phyloP scores from a whole-genome alignment of 192 early-diverging fungal species.

The Coemansia sp. region DNA sequence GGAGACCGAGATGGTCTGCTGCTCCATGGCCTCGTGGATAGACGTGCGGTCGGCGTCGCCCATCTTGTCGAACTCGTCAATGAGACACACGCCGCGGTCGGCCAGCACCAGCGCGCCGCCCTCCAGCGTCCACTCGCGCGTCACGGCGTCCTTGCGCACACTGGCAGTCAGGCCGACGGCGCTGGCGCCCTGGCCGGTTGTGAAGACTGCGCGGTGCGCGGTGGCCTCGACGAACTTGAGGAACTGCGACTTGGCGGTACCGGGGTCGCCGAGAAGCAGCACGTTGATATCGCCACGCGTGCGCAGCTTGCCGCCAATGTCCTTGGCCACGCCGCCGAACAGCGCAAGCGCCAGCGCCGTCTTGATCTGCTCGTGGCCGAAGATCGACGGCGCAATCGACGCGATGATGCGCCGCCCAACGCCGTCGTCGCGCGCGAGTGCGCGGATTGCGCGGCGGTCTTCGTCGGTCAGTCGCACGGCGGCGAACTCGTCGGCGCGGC shows the following conservation, averaged over 20 bases:
- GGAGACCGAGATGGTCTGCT: conserved; percentile 85
- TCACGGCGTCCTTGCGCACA: conserved; percentile 82
- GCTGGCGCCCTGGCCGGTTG: conserved; percentile 83
- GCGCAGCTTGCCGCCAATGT: conserved; percentile 91
- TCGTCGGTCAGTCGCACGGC: conserved; percentile 89
- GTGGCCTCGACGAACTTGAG: conserved; percentile 85
- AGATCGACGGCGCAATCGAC: conserved; percentile 98
- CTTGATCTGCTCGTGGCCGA: conserved; percentile 97
- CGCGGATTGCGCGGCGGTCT: conserved; percentile 76
- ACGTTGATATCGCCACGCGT: conserved; percentile 98
- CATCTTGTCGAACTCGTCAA: conserved; percentile 94
- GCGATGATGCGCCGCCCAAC: conserved; percentile 88
- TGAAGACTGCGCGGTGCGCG: conserved; percentile 82
- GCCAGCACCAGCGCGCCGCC: conserved; percentile 87
- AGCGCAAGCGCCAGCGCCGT: conserved; percentile 89
- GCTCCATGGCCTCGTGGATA: conserved; percentile 96
- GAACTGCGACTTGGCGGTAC: conserved; percentile 87
- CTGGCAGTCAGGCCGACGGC: conserved; percentile 85
- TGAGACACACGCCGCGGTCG: conserved; percentile 85
- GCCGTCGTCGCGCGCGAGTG: conserved; percentile 72
- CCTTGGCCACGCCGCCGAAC: conserved; percentile 96
- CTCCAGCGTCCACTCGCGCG: conserved; percentile 87
- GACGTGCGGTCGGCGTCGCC: conserved; percentile 87
- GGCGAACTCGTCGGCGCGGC: conserved; percentile 87
- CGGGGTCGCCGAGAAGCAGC: conserved; percentile 87